These are phyloP conservation scores for Neurospora sp. DNA, from an alignment of 495 filamentous ascomycete genomes.

Conservation along the genomic window DNA sequence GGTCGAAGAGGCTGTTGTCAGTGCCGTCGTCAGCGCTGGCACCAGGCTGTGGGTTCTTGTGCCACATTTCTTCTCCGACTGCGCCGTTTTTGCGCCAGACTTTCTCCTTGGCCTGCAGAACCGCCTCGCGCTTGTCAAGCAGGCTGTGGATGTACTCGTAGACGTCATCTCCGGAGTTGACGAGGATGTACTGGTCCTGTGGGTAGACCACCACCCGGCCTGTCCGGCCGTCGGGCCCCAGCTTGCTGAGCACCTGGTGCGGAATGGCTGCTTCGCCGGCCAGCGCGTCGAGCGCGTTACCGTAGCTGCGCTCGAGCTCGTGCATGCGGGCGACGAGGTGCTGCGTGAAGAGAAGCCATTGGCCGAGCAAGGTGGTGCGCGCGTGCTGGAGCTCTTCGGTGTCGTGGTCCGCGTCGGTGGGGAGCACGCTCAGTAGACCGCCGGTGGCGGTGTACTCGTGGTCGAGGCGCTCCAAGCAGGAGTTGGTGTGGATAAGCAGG, in stretches of 20 bases:
- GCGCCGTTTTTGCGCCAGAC: constrained; percentile 16
- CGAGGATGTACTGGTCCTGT: constrained; percentile 43
- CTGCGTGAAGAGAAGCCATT: constrained; percentile 39
- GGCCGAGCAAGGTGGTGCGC: constrained; percentile 35
- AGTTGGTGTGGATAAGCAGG: constrained; percentile 43
- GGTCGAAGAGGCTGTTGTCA: not conserved
- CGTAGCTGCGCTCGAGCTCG: constrained; percentile 39
- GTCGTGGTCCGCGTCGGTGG: constrained; percentile 22
- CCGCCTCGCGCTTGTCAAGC: constrained; percentile 35
- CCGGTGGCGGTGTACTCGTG: constrained; percentile 42
- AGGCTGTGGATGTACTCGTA: constrained; percentile 30
- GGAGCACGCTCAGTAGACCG: constrained; percentile 38
- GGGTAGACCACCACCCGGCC: constrained; percentile 34
- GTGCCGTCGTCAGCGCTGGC: not conserved
- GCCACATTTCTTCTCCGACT: constrained; percentile 22
- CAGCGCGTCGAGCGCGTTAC: constrained; percentile 35
- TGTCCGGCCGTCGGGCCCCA: constrained; percentile 27
- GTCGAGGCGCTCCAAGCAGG: constrained; percentile 42
- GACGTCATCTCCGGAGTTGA: constrained; percentile 40
- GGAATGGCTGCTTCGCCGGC: constrained; percentile 40
- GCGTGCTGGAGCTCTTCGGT: constrained; percentile 21
- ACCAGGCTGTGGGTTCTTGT: not conserved
- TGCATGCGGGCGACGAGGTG: constrained; percentile 37
- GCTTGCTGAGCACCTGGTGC: constrained; percentile 20
- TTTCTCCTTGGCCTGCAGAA: constrained; percentile 16